Evolutionary conservation across 2,329 filamentous ascomycete species (phyloP).

Genomic region (Penicillium capsulatum): DNA sequence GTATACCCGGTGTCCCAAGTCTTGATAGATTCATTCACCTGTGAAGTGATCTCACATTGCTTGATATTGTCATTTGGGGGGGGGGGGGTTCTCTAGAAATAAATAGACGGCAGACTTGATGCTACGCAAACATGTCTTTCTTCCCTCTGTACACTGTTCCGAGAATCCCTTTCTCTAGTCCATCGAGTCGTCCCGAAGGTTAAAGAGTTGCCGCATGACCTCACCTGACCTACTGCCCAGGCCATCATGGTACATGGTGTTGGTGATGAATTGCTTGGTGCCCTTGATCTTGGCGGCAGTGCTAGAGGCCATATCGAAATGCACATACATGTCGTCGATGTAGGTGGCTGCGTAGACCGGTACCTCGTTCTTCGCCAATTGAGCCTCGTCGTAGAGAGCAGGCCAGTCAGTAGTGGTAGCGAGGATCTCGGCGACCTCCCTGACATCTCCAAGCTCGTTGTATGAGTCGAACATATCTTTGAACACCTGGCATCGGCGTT

Average conservation of each 20-base stretch:
- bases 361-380: conserved; percentile 71
- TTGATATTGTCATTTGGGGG: too few relatives aligned
- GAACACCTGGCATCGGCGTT: conserved; percentile 53
- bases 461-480: conserved; percentile 80
- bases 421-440: conserved; percentile 64
- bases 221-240: conserved; percentile 69
- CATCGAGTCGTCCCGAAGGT: conserved; percentile 65
- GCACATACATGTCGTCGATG: conserved; percentile 88
- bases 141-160: too few relatives aligned
- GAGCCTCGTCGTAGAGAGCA: conserved; percentile 67
- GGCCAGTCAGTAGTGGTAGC: conserved; percentile 69
- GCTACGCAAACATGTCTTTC: too few relatives aligned
- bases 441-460: conserved; percentile 66
- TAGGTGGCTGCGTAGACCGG: conserved; percentile 83
- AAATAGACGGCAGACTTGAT: too few relatives aligned
- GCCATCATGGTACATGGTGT: conserved; percentile 82
- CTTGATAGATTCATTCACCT: too few relatives aligned
- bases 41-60: too few relatives aligned
- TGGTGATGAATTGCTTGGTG: conserved; percentile 78
- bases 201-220: conserved; percentile 71
- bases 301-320: conserved; percentile 66
- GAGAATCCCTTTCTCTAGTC: conserved; percentile 49
- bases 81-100: too few relatives aligned
- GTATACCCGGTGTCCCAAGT: neutral
- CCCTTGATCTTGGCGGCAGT: conserved; percentile 71